These are phyloP conservation scores for Sonneratia caseolaris DNA, from an alignment of 345 rosid genomes.

Conservation along the genomic window DNA sequence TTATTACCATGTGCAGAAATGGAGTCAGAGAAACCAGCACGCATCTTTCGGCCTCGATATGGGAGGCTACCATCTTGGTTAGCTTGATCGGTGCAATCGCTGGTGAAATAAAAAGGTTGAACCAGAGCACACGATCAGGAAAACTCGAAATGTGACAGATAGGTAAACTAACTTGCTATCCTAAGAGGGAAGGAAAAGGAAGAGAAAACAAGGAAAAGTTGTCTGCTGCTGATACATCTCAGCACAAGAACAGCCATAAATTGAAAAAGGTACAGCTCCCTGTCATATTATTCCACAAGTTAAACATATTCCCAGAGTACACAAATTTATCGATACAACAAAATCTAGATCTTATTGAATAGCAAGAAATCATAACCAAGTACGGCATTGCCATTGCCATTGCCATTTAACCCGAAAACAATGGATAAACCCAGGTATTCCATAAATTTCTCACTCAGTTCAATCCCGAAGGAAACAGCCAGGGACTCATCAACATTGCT, in stretches of 20 bases:
- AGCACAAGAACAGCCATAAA: neutral
- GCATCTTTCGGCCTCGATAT: constrained; percentile 19
- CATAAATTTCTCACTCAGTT: too few species aligned
- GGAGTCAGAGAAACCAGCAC: constrained; percentile 41
- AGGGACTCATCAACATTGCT: too few species aligned
- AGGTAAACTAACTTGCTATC: neutral
- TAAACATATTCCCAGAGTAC: neutral
- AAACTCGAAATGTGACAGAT: neutral
- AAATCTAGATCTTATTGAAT: neutral
- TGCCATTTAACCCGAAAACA: neutral
- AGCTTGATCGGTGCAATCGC: constrained; percentile 1
- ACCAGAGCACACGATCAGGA: neutral
- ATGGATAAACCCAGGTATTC: too few species aligned
- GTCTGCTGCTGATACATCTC: neutral
- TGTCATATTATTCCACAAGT: neutral
- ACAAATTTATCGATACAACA: neutral
- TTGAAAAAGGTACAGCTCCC: neutral
- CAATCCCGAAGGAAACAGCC: too few species aligned
- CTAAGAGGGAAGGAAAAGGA: neutral
- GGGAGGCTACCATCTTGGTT: constrained; percentile 6
- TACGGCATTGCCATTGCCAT: neutral
- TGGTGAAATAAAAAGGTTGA: neutral
- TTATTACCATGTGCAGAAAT: constrained; percentile 43
- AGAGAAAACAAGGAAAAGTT: neutral
- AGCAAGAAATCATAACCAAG: neutral